phyloP scores from a whole-genome alignment of 2,329 filamentous ascomycete genomes.

The Pestalotiopsis sp. region DNA sequence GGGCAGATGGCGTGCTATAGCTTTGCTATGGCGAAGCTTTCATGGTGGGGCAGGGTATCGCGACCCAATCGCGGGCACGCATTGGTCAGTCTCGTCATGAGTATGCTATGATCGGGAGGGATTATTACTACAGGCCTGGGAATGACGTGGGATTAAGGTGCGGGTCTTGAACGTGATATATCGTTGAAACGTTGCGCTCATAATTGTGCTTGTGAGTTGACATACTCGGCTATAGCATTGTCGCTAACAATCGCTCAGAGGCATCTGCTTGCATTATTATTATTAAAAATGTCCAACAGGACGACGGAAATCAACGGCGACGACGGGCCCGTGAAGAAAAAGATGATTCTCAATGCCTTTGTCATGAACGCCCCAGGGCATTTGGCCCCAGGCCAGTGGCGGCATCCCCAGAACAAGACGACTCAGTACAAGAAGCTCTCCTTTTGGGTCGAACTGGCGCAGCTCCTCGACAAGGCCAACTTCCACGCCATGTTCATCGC shows the following conservation, averaged over 20 bases:
- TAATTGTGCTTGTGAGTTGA: background rate
- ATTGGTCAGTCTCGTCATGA: background rate
- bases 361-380: constrained; percentile 66
- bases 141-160: background rate
- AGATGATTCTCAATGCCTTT: constrained; percentile 63
- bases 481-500: constrained; percentile 67
- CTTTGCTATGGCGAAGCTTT: constrained; percentile 5
- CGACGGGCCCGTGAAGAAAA: constrained; percentile 37
- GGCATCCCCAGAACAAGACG: constrained; percentile 62
- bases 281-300: background rate
- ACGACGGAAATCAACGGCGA: background rate
- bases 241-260: background rate
- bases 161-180: background rate
- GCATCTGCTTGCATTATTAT: background rate
- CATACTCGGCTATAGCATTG: background rate
- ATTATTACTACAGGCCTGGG: background rate
- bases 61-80: background rate
- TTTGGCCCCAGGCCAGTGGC: constrained; percentile 63
- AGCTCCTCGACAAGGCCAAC: constrained; percentile 58
- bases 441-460: constrained; percentile 65
- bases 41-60: background rate
- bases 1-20: constrained; percentile 10
- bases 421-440: constrained; percentile 58
- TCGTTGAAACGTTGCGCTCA: background rate
- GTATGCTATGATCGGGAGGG: background rate